phyloP scores from a whole-genome alignment of 2,329 filamentous ascomycete genomes.

The Aurifilum marmelostoma region DNA sequence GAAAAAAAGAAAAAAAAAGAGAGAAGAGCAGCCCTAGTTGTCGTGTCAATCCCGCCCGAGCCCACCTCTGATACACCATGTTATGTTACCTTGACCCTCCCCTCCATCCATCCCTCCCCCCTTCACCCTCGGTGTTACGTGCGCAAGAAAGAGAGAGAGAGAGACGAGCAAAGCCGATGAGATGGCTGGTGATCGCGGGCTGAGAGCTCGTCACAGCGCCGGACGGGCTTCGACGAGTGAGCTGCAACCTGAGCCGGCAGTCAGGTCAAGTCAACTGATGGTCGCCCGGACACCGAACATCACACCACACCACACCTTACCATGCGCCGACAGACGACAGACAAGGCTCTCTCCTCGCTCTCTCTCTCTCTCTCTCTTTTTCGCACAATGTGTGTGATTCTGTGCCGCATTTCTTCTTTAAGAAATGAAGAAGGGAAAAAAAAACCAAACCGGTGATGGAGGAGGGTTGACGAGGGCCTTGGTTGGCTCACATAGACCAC shows the following conservation, averaged over 20 bases:
- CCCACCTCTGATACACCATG: conserved; percentile 5
- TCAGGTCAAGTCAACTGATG: neutral
- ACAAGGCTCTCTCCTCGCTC: neutral
- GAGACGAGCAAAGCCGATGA: neutral
- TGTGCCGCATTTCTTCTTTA: neutral
- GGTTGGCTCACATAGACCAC: neutral
- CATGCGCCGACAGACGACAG: neutral
- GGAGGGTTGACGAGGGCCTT: neutral
- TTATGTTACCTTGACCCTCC: conserved; percentile 5
- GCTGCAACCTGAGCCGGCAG: neutral
- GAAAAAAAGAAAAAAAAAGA: neutral
- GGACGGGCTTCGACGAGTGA: neutral
- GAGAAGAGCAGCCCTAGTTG: too few species aligned
- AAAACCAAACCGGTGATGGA: neutral
- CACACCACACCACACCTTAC: neutral
- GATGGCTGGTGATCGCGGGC: neutral
- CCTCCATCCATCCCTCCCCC: neutral
- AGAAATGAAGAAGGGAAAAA: neutral
- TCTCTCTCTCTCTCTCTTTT: neutral
- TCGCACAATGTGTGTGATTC: too few species aligned
- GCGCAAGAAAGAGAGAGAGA: neutral
- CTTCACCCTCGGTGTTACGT: neutral
- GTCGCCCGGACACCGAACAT: conserved; percentile 8
- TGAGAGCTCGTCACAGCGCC: neutral
- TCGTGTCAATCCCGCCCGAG: neutral